Conservation (phyloP, 768 basidiomycete genomes). For the Rhizopogon roseolus region DNA sequence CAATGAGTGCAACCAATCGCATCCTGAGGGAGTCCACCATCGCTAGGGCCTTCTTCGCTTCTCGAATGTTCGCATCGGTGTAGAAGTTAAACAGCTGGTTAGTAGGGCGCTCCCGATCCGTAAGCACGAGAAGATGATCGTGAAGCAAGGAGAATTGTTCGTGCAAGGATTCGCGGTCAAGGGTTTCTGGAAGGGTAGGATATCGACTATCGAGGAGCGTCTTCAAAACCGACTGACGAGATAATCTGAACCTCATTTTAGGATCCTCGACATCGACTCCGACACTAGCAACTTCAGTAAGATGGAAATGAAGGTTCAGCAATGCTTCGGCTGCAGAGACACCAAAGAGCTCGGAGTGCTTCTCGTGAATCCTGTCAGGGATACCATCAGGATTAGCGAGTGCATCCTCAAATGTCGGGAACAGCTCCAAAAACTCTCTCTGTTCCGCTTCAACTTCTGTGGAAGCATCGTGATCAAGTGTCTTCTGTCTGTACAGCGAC, state of each 20-base stretch:
- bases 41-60: constrained; percentile 56
- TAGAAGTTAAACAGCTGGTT: constrained; percentile 68
- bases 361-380: constrained; percentile 1
- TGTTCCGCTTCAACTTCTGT: constrained; percentile 78
- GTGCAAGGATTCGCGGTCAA: constrained; percentile 50
- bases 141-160: constrained; percentile 50
- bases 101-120: constrained; percentile 12
- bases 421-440: constrained; percentile 76
- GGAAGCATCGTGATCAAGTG: constrained; percentile 44
- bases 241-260: constrained; percentile 23
- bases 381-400: constrained; percentile 25
- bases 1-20: constrained; percentile 53
- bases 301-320: constrained; percentile 41
- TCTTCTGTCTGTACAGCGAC: constrained; percentile 72
- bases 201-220: constrained; percentile 27
- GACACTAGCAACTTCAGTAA: constrained; percentile 26
- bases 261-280: background rate
- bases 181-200: constrained; percentile 28
- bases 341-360: constrained; percentile 22
- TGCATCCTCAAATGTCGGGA: constrained; percentile 76
- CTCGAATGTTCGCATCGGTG: constrained; percentile 64
- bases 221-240: constrained; percentile 30
- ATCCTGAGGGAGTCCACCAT: constrained; percentile 46
- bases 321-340: constrained; percentile 27
- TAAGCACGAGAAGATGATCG: constrained; percentile 30